Evolutionary conservation across 2,329 filamentous ascomycete species (phyloP).

Genomic region (Cordyceps pruinosa): DNA sequence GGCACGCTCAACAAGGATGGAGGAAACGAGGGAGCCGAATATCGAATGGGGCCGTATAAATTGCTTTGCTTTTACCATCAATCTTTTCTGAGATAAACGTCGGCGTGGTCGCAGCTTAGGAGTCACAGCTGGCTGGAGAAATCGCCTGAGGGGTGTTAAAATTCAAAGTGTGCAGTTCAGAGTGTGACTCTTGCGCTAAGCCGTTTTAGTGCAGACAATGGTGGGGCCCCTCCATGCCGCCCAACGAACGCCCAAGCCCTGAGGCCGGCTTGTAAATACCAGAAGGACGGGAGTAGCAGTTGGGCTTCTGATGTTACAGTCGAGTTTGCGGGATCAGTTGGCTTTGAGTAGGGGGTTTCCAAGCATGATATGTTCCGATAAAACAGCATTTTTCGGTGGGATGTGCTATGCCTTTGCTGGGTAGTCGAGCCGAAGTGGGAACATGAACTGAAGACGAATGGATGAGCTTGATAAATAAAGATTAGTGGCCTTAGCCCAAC

Average conservation of each 20-base stretch:
- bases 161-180: slow-evolving; percentile 36
- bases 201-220: slow-evolving; percentile 31
- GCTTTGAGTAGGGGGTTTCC: no score
- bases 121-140: slow-evolving; percentile 22
- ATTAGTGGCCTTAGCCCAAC: neutral
- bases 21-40: neutral
- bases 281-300: no score
- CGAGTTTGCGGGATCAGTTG: no score
- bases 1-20: neutral
- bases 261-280: no score
- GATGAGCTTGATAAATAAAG: neutral
- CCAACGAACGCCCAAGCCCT: neutral
- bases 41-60: neutral
- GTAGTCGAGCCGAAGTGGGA: no score
- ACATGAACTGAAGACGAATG: no score
- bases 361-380: no score
- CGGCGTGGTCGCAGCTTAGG: slow-evolving; percentile 17
- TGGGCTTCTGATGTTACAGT: no score
- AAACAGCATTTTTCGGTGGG: no score
- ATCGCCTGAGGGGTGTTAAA: slow-evolving; percentile 32
- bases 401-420: no score
- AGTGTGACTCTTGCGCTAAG: slow-evolving; percentile 35
- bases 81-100: neutral
- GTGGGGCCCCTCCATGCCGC: slow-evolving; percentile 25
- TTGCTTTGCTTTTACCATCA: neutral